Evolutionary conservation across 768 basidiomycete genomes (phyloP).

Genomic region (Phanerochaete sordida): DNA sequence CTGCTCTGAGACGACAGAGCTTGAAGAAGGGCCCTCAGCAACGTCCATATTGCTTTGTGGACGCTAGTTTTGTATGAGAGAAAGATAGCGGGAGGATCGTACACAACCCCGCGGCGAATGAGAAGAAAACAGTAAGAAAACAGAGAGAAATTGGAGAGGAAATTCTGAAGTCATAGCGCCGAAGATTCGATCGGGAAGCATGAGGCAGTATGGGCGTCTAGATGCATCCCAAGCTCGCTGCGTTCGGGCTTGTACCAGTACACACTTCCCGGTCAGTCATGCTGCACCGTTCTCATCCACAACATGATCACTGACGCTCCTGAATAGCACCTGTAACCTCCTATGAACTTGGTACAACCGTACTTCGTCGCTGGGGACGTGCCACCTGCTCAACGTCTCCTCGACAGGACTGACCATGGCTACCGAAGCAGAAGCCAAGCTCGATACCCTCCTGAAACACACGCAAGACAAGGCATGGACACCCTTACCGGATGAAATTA

Average conservation of each 20-base stretch:
- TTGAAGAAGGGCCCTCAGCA: conserved; percentile 21
- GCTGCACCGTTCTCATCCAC: no score
- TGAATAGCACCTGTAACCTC: neutral
- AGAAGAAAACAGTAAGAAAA: neutral
- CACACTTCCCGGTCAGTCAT: no score
- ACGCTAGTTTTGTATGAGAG: no score
- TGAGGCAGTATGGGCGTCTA: neutral
- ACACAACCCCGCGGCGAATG: neutral
- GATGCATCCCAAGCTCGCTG: neutral
- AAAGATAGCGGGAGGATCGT: no score
- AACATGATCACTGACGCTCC: no score
- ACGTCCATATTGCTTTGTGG: conserved; percentile 16
- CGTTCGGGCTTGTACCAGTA: neutral
- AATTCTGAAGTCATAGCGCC: conserved; percentile 1
- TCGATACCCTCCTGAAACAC: conserved; percentile 31
- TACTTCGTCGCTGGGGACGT: neutral
- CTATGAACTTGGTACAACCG: conserved; percentile 1
- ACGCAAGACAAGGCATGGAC: conserved; percentile 28
- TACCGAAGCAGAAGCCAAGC: conserved; percentile 18
- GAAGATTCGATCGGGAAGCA: neutral
- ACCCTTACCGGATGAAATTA: conserved; percentile 53
- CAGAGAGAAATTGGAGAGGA: neutral
- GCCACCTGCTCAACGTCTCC: neutral
- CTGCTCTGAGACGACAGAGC: conserved; percentile 9
- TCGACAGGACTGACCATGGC: conserved; percentile 6